Evolutionary conservation across 1,139 yeast genomes (phyloP), one percentile per base, ranked within the genome.

Genomic region (Saccharomyces hybrid): DNA sequence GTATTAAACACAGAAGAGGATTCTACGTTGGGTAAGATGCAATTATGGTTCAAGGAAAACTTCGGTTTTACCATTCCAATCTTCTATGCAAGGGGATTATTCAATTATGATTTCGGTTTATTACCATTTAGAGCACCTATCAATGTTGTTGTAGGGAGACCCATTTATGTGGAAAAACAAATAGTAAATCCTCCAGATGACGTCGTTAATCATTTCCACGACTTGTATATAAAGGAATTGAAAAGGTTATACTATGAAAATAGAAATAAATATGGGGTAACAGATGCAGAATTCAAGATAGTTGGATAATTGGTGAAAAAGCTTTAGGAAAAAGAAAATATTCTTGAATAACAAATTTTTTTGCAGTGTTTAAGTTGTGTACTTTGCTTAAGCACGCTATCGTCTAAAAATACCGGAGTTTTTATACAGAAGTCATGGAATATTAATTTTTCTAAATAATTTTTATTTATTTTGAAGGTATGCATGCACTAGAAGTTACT

Each of bases 91-190:
- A 77, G 98, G 52, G 98, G 99, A 0, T 79, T 93, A 0, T 90
- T 93, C 71, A 89, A 91, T 64, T 88, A 91, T 65, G 96, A 91
- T 67, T 88, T 88, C 72, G 99, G 99, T 0, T 74, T 93, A 47
- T 73, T 95, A 58, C 98, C 99, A 0, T 91, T 81, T 69, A 77
- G 97, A 60, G 80, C 84, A 56, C 89, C 91, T 0, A 86, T 93
- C 54, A 79, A 88, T 61, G 79, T 91, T 26, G 89, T 88, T 42
- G 81, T 87, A 49, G 99, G 99, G 0, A 75, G 75, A 46, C 97
- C 99, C 2, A 86, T 93, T 21, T 75, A 80, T 44, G 80, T 91
- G 3, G 56, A 60, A 47, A 89, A 91, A 1, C 72, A 75, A 54
- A 64, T 72, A 19, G 73, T 72, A 8, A 64, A 73, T 44, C 84